Base-by-base conservation (phyloP, 148 eudicot species). In the Selenicereus undatus region DNA sequence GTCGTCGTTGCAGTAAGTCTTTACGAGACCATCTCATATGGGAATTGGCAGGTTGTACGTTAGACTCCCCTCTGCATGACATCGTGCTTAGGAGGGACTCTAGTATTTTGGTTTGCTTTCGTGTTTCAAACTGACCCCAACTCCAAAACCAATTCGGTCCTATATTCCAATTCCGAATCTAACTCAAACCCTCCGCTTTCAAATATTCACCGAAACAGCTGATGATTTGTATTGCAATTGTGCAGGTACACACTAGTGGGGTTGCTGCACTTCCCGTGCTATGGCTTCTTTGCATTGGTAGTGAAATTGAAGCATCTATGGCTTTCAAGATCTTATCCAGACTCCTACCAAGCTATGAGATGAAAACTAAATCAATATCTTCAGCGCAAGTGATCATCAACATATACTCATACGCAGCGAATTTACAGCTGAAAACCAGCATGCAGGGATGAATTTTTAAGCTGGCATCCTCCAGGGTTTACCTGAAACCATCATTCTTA, bases 211-310 rank as follows among this genome's bases (percentile, higher is more conserved):
- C 8, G 52, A 48, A 48, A 0, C 52, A 48, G 13, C 52, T 48
- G 52, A 48, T 48, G 52, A 48, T 48, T 48, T 56, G 62, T 18
- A 56, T 56, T 56, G 13, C 62, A 22, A 36, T 52, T 73, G 66
- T 83, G 36, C 89, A 94, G 98, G 97, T 94, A 92, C 39, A 64
- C 86, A 48, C 85, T 82, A 5, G 88, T 94, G 21, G 94, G 92
- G n/a, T 66, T 89, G 80, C 54, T 93, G 78, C 91, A 85, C 77
- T 65, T 95, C 77, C 98, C 92, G 24, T 89, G 91, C 84, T 95
- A 77, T 70, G 92, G 90, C 42, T 13, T 85, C 54, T 89, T 89
- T 62, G 83, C 80, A 27, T 84, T 91, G 36, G 76, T 93, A 75
- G 81, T 87, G 22, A 88, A 85, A 80, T 10, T 89, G 76, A 95